Evolutionary conservation across 2,329 filamentous ascomycete species (phyloP).

Genomic region (Capronia epimyces): DNA sequence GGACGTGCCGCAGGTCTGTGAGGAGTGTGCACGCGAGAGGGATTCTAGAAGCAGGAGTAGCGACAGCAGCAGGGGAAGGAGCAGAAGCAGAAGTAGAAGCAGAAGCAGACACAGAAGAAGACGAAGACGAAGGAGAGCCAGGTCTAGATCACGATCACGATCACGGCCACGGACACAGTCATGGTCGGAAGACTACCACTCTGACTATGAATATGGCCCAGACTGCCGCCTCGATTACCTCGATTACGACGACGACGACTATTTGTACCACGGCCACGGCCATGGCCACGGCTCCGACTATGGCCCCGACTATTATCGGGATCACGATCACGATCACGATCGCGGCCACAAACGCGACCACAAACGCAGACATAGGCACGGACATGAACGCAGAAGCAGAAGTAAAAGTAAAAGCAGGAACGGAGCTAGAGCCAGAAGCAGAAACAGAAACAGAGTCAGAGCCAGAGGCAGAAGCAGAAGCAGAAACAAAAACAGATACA

Average conservation of each 20-base stretch:
- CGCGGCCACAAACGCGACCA: neutral
- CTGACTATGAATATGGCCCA: neutral
- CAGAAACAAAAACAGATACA: too few relatives aligned
- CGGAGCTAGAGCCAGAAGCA: too few relatives aligned
- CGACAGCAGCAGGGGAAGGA: neutral
- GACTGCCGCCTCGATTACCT: neutral
- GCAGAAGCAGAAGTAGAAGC: neutral
- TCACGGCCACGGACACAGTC: neutral
- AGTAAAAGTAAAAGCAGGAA: too few relatives aligned
- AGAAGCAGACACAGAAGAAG: neutral
- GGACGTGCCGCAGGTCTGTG: neutral
- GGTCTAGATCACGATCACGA: neutral
- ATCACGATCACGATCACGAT: neutral
- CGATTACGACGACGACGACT: neutral
- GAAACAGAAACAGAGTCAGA: too few relatives aligned
- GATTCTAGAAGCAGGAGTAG: neutral
- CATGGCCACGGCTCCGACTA: neutral
- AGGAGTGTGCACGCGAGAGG: neutral
- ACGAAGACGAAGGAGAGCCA: neutral
- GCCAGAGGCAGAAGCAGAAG: too few relatives aligned
- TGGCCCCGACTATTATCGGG: neutral
- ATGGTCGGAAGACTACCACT: neutral
- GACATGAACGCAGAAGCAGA: too few relatives aligned
- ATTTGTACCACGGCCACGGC: neutral
- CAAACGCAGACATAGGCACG: too few relatives aligned